These are phyloP conservation scores for Cynara cardunculus DNA, from an alignment of 129 eudicot species.

Conservation along the genomic window DNA sequence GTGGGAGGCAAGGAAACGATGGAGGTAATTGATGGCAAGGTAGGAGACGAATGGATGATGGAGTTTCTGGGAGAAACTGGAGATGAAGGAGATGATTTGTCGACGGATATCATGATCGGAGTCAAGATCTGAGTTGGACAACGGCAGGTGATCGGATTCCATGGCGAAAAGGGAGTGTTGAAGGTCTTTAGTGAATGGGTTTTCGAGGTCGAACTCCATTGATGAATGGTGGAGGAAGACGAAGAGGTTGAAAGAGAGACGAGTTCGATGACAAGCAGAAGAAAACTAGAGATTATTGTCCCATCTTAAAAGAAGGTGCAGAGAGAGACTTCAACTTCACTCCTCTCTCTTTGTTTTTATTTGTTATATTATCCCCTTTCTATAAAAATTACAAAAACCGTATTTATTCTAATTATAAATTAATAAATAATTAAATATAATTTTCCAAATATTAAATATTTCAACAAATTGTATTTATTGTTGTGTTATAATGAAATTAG, in stretches of 20 bases:
- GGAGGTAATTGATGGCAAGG: conserved; percentile 56
- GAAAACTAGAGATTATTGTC: conserved; percentile 39
- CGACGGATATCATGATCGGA: conserved; percentile 26
- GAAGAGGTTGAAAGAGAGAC: conserved; percentile 13
- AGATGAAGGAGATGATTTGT: conserved; percentile 6
- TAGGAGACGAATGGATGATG: conserved; percentile 46
- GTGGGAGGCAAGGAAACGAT: conserved; percentile 43
- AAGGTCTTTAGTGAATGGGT: conserved; percentile 35
- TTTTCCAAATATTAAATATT: neutral
- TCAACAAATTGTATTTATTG: neutral
- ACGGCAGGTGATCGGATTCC: conserved; percentile 51
- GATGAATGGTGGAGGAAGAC: conserved; percentile 3
- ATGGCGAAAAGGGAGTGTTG: conserved; percentile 25
- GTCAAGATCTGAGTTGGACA: conserved; percentile 6
- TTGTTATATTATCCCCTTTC: no score
- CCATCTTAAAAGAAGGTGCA: conserved; percentile 23
- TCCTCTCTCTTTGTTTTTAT: conserved; percentile 9
- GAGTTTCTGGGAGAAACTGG: conserved; percentile 18
- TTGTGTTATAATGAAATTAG: neutral
- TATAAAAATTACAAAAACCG: conserved; percentile 7
- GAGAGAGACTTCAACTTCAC: conserved; percentile 43
- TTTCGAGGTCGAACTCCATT: conserved; percentile 56
- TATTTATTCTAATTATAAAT: neutral
- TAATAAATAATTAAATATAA: neutral
- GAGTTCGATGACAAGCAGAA: conserved; percentile 29